These are phyloP conservation scores for Byssochlamys sp. DNA, from an alignment of 2,329 filamentous ascomycete genomes.

Conservation along the genomic window DNA sequence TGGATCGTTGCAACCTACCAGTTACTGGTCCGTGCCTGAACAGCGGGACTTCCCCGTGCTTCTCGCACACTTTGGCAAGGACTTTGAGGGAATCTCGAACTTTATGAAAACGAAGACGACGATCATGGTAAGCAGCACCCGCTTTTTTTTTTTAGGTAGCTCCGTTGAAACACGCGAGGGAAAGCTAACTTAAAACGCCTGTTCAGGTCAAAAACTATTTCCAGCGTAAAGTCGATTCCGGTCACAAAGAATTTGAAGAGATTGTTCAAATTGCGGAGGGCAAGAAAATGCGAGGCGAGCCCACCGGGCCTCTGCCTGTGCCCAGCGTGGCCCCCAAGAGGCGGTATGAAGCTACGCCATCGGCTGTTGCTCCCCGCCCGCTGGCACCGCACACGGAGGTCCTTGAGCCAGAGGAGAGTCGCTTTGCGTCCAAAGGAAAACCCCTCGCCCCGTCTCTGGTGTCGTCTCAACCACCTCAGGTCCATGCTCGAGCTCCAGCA, in stretches of 20 bases:
- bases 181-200: not conserved
- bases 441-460: conserved; percentile 13
- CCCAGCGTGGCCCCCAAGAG: conserved; percentile 38
- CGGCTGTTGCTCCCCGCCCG: conserved; percentile 31
- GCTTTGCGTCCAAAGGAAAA: conserved; percentile 22
- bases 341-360: conserved; percentile 38
- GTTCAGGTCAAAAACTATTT: conserved; percentile 43
- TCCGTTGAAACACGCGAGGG: not conserved
- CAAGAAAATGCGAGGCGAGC: conserved; percentile 36
- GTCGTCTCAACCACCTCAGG: conserved; percentile 21
- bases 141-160: no score
- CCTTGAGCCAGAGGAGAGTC: conserved; percentile 23
- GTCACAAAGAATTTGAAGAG: conserved; percentile 37
- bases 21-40: conserved; percentile 45
- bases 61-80: conserved; percentile 38
- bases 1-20: conserved; percentile 36
- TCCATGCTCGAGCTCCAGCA: conserved; percentile 21
- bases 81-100: conserved; percentile 41
- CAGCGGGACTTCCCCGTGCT: conserved; percentile 38
- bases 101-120: conserved; percentile 45
- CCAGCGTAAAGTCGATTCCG: conserved; percentile 34
- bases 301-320: conserved; percentile 34
- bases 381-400: conserved; percentile 36
- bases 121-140: conserved; percentile 36
- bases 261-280: conserved; percentile 34